Evolutionary conservation across 371 early-diverging fungal genomes (phyloP), one percentile per base, ranked within the genome.

Genomic region (Mucor velutinosus): DNA sequence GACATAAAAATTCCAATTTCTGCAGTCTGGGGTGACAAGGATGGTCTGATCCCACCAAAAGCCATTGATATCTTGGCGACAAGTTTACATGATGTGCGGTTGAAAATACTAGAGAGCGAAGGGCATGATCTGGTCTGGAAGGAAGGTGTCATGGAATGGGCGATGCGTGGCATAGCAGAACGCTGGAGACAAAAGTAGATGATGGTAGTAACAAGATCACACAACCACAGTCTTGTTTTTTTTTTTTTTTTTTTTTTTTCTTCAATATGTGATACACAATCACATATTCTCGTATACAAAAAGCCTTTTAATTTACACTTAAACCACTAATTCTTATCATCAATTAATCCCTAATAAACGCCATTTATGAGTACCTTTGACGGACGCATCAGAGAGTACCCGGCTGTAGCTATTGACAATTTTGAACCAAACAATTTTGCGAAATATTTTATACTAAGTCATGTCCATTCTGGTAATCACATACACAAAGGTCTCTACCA

Each of bases 131-230:
- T 84, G 15, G 80, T 84, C 23, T 84, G 84, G 84, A 84, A 84
- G 49, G 84, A 84, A 73, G 84, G 84, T 10, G 84, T 84, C 10
- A 79, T 84, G 78, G 82, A 78, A 62, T 84, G 82, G 82, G 77
- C 84, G 15, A 69, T 84, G 30, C 72, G 82, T 32, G 82, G 82
- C 30, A 74, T 81, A 35, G 62, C 75, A 15, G 79, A 80, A 65
- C 39, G 58, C 43, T 53, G 27, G 25, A 23, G 53, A 53, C 27
- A 11, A 27, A 53, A 27, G 53, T 61, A 23, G 41, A 39, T 4
- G 23, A 30, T 7, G 30, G n/a, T 12, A 57, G 39, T 33, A 25
- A 41, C 21, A 27, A 15, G 41, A 30, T 58, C 58, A 30, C 33
- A 30, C 53, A 41, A 41, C 17, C 41, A 41, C 41, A 41, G 41